phyloP scores from a whole-genome alignment of 2,329 filamentous ascomycete genomes.

The Didymella pomorum region DNA sequence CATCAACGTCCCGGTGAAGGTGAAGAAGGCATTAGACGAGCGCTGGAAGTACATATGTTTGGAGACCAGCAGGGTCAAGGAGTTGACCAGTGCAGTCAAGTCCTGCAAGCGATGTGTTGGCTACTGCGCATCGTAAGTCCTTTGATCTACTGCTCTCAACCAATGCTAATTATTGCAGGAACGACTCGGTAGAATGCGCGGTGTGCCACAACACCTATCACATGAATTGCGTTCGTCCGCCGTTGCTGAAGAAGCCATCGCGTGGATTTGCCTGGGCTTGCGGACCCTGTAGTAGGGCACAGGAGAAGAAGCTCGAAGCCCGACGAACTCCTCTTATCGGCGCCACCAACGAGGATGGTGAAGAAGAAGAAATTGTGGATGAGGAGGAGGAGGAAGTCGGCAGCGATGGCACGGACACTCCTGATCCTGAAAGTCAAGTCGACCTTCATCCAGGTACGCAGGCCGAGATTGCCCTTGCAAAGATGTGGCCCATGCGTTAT shows the following conservation, averaged over 20 bases:
- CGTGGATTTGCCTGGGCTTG: conserved; percentile 98
- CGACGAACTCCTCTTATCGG: conserved; percentile 80
- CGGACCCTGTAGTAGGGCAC: conserved; percentile 92
- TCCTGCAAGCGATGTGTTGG: conserved; percentile 89
- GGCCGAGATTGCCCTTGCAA: conserved; percentile 90
- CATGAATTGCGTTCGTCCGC: conserved; percentile 96
- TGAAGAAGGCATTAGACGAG: conserved; percentile 95
- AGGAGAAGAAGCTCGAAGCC: conserved; percentile 90
- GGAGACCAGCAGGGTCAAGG: conserved; percentile 91
- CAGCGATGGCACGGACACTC: conserved; percentile 67
- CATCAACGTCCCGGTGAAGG: conserved; percentile 93
- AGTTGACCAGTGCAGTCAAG: conserved; percentile 95
- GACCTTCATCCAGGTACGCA: conserved; percentile 72
- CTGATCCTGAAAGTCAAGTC: conserved; percentile 59
- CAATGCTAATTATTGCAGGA: conserved; percentile 60
- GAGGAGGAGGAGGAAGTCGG: conserved; percentile 73
- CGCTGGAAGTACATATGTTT: conserved; percentile 97
- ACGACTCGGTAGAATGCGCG: conserved; percentile 95
- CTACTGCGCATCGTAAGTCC: conserved; percentile 86
- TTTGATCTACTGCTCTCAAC: conserved; percentile 1
- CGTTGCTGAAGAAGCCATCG: conserved; percentile 92
- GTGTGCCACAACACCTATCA: conserved; percentile 96
- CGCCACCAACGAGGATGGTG: conserved; percentile 63
- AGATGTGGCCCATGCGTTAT: conserved; percentile 96
- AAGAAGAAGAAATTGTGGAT: conserved; percentile 70